Evolutionary conservation across 495 filamentous ascomycete species (phyloP), one percentile per base, ranked within the genome.

Genomic region (Penicillium ucsense): DNA sequence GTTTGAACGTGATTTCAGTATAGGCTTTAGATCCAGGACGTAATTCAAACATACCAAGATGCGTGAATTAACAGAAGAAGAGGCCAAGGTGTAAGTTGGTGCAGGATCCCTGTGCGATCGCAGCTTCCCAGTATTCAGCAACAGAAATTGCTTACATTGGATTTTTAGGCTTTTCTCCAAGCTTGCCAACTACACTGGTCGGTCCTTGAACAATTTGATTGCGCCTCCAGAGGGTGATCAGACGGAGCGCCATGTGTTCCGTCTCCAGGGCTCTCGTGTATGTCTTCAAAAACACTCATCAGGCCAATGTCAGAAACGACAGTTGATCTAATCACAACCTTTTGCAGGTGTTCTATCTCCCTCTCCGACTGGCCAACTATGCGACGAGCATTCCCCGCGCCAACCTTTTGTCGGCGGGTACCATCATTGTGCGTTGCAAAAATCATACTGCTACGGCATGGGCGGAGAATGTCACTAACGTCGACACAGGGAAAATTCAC

Each of bases 361-460:
- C 82, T 41, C 79, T 91, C 41, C 83, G 82, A 3, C 75, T 97
- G 47, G 91, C 89, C 36, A 96, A 96, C 61, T 71, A 95, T n/a
- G 89, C 91, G 8, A 89, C 85, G 3, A 82, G 79, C 31, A 76
- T 97, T 47, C 78, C 85, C 27, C 81, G 92, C 41, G 80, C 84
- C 50, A 80, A 80, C 46, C 76, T 97, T 6, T 79, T 95, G 35
- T 87, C 82, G 1, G 63, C 94, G n/a, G 92, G 92, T 8, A 89
- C 85, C 5, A 50, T 46, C 32, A 57, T 61, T 36, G 43, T 45
- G 33, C 28, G 43, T 36, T 10, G 29, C 30, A 11, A 8, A 10
- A 12, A 32, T 7, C 20, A 20, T 20, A 20, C 20, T 20, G 20
- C 2, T 20, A 20, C 20, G 20, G 20, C 20, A 20, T 20, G 20